Evolutionary conservation across 352 stramenopile species (phyloP).

Genomic region (Globisporangium sylvaticum): DNA sequence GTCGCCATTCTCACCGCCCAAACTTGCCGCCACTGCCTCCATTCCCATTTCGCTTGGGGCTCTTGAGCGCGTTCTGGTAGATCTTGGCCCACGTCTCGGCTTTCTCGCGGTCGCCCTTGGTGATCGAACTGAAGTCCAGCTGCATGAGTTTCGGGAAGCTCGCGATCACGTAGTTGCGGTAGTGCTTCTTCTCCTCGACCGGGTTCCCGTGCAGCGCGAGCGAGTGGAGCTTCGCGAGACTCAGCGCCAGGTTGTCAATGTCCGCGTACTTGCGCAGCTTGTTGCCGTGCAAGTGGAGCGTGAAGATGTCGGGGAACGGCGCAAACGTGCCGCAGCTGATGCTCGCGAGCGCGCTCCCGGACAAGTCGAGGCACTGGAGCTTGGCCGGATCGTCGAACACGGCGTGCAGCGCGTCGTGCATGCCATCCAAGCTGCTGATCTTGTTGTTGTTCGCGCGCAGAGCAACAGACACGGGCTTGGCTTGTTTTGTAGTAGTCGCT

Average conservation of each 20-base stretch:
- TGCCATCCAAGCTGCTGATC: conserved; percentile 42
- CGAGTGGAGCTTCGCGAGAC: conserved; percentile 49
- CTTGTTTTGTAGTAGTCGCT: neutral
- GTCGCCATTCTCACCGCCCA: neutral
- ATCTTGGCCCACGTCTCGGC: conserved; percentile 68
- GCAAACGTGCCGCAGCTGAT: conserved; percentile 39
- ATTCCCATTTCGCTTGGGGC: conserved; percentile 5
- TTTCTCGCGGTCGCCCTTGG: conserved; percentile 54
- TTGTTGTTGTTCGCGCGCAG: conserved; percentile 71
- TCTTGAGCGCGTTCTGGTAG: conserved; percentile 47
- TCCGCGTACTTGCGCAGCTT: conserved; percentile 55
- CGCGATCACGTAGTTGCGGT: conserved; percentile 78
- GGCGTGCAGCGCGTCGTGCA: conserved; percentile 39
- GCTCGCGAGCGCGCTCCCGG: conserved; percentile 37
- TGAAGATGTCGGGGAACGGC: conserved; percentile 48
- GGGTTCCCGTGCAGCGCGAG: conserved; percentile 82
- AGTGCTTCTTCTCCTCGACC: conserved; percentile 85
- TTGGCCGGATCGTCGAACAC: conserved; percentile 46
- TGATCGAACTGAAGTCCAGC: conserved; percentile 77
- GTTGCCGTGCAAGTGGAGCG: conserved; percentile 78
- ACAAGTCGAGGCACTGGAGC: conserved; percentile 69
- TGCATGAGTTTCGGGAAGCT: conserved; percentile 59
- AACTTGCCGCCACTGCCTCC: neutral
- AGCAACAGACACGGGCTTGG: conserved; percentile 23
- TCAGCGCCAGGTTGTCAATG: conserved; percentile 43